Conservation (phyloP, 2,329 filamentous ascomycete genomes). For the Epichloe sibirici region DNA sequence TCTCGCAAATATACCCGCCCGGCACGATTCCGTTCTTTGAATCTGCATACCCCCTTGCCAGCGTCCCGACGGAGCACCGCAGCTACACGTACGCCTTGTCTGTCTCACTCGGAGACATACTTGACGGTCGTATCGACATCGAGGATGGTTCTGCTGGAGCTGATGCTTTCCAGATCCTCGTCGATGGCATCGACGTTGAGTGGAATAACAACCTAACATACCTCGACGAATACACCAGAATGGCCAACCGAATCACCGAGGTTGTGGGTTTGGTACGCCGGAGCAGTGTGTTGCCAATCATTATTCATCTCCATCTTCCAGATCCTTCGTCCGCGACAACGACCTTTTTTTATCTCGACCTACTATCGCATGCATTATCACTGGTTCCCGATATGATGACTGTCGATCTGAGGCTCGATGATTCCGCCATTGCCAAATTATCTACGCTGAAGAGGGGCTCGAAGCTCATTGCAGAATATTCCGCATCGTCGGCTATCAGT, state of each 20-base stretch:
- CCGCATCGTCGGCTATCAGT: slow-evolving; percentile 25
- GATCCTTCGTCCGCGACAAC: slow-evolving; percentile 12
- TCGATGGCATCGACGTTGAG: slow-evolving; percentile 27
- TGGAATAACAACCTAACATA: slow-evolving; percentile 8
- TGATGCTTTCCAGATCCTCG: slow-evolving; percentile 53
- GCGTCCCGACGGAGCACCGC: slow-evolving; percentile 46
- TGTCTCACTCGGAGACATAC: slow-evolving; percentile 43
- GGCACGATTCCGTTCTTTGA: slow-evolving; percentile 46
- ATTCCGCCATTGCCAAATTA: slow-evolving; percentile 36
- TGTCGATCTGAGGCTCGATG: slow-evolving; percentile 46
- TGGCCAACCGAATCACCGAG: slow-evolving; percentile 41
- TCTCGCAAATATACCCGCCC: slow-evolving; percentile 46
- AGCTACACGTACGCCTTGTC: slow-evolving; percentile 57
- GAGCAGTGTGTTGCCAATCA: slow-evolving; percentile 47
- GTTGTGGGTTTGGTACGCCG: slow-evolving; percentile 48
- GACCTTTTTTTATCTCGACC: slow-evolving; percentile 36
- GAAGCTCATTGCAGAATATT: slow-evolving; percentile 49
- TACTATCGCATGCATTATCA: slow-evolving; percentile 47
- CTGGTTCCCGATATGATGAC: slow-evolving; percentile 52
- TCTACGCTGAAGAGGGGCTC: slow-evolving; percentile 39
- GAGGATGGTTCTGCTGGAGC: slow-evolving; percentile 54
- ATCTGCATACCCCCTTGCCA: slow-evolving; percentile 52
- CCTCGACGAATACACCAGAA: slow-evolving; percentile 13
- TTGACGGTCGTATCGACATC: slow-evolving; percentile 42
- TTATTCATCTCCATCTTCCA: slow-evolving; percentile 35